Conservation (phyloP, 805 yeast genomes). For the Brettanomyces sp. region DNA sequence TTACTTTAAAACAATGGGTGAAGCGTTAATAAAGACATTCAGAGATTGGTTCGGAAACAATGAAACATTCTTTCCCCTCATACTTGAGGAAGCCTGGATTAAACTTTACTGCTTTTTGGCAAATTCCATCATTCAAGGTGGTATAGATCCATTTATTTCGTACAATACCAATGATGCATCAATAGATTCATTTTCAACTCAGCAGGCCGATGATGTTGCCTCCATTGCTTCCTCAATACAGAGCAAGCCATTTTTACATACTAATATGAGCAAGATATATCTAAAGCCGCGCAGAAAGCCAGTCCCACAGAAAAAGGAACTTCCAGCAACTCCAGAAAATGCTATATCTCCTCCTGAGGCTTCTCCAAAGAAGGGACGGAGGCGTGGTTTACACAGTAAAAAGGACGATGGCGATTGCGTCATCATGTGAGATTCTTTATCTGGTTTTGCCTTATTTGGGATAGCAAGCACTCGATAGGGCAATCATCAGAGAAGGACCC, state of each 20-base stretch:
- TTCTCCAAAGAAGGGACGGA: background rate
- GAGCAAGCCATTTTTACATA: too few relatives aligned
- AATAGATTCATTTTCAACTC: background rate
- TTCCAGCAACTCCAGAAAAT: background rate
- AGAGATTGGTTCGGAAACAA: constrained; percentile 44
- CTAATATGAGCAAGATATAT: too few relatives aligned
- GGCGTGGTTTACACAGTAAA: constrained; percentile 2
- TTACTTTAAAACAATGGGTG: constrained; percentile 65
- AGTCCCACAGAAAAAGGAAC: background rate
- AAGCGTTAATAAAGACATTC: constrained; percentile 59
- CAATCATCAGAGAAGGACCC: too few relatives aligned
- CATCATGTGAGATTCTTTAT: constrained; percentile 17
- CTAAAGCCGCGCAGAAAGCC: background rate
- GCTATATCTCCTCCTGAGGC: too few relatives aligned
- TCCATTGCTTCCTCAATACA: background rate
- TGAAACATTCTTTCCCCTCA: constrained; percentile 38
- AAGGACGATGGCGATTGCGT: constrained; percentile 21
- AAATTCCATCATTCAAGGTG: constrained; percentile 55
- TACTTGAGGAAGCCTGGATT: constrained; percentile 63
- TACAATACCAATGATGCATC: constrained; percentile 10
- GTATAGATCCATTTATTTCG: constrained; percentile 38
- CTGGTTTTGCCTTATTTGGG: too few relatives aligned
- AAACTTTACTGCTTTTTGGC: constrained; percentile 60
- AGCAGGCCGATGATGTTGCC: background rate
- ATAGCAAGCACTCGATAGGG: too few relatives aligned